Evolutionary conservation across 2,329 filamentous ascomycete genomes (phyloP).

Genomic region (Trichoderma polysporum): DNA sequence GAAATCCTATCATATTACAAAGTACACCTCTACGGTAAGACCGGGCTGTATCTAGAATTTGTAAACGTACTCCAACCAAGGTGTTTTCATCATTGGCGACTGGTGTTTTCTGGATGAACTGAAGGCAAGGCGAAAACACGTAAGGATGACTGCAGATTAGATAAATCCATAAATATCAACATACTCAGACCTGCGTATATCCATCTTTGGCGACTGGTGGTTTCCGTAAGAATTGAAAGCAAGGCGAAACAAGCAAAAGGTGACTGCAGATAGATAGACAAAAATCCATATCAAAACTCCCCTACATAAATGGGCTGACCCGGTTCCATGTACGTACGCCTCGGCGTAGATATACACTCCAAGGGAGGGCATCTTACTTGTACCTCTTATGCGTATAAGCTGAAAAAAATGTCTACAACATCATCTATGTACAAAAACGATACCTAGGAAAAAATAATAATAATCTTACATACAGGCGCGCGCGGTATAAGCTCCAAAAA

Average conservation of each 20-base stretch:
- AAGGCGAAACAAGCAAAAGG: background rate
- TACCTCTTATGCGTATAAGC: slow-evolving; percentile 10
- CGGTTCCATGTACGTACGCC: background rate
- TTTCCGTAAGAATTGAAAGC: background rate
- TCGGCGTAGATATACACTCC: background rate
- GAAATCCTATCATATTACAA: background rate
- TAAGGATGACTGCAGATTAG: too few species aligned
- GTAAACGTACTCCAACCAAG: background rate
- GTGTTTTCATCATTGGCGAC: background rate
- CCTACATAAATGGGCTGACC: background rate
- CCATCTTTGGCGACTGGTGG: background rate
- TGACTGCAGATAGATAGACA: background rate
- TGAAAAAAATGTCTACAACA: background rate
- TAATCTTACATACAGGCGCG: background rate
- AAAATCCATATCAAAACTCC: background rate
- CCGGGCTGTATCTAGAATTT: background rate
- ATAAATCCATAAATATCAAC: too few species aligned
- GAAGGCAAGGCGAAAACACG: background rate
- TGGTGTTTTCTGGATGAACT: background rate
- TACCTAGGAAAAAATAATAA: too few species aligned
- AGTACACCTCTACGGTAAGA: background rate
- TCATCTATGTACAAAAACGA: too few species aligned
- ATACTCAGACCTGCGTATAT: background rate
- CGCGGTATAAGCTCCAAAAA: background rate
- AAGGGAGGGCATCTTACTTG: background rate